Conservation (phyloP, 2,329 filamentous ascomycete species). For the Leptographium radiaticola region DNA sequence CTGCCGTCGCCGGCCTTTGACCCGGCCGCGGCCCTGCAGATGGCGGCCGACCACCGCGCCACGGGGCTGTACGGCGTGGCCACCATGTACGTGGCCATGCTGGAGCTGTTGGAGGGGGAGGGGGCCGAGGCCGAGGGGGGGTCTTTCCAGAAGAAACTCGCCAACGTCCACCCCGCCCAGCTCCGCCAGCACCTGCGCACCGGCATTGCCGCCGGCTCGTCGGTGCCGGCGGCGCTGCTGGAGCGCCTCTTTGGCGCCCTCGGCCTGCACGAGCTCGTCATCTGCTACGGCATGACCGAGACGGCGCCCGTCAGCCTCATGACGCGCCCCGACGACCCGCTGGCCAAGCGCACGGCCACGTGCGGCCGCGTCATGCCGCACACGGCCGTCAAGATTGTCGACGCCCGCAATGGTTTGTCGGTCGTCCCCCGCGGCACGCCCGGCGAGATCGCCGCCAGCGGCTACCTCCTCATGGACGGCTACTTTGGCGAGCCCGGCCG, state of each 20-base stretch:
- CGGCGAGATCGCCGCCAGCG: slow-evolving; percentile 72
- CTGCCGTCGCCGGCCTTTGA: slow-evolving; percentile 84
- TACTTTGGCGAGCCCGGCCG: slow-evolving; percentile 67
- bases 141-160: neutral
- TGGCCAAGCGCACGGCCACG: slow-evolving; percentile 57
- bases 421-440: slow-evolving; percentile 51
- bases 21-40: slow-evolving; percentile 53
- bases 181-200: slow-evolving; percentile 46
- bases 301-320: slow-evolving; percentile 68
- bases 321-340: slow-evolving; percentile 66
- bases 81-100: slow-evolving; percentile 85
- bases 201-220: slow-evolving; percentile 82
- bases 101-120: slow-evolving; percentile 55
- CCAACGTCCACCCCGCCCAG: slow-evolving; percentile 8
- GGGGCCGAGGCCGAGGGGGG: slow-evolving; percentile 12
- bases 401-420: slow-evolving; percentile 43
- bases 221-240: slow-evolving; percentile 77
- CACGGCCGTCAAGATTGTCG: slow-evolving; percentile 63
- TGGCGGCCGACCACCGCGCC: slow-evolving; percentile 38
- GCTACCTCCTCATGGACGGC: slow-evolving; percentile 82
- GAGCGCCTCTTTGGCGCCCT: slow-evolving; percentile 56
- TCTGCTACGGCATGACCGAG: slow-evolving; percentile 96
- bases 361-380: slow-evolving; percentile 80
- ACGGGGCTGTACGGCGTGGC: slow-evolving; percentile 74
- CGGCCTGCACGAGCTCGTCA: slow-evolving; percentile 71